A percentile compares a stretch with the other conserved stretches of the same genome.
Conservation (phyloP, 1,284 basidiomycete genomes). For the Meripilus lineatus region DNA sequence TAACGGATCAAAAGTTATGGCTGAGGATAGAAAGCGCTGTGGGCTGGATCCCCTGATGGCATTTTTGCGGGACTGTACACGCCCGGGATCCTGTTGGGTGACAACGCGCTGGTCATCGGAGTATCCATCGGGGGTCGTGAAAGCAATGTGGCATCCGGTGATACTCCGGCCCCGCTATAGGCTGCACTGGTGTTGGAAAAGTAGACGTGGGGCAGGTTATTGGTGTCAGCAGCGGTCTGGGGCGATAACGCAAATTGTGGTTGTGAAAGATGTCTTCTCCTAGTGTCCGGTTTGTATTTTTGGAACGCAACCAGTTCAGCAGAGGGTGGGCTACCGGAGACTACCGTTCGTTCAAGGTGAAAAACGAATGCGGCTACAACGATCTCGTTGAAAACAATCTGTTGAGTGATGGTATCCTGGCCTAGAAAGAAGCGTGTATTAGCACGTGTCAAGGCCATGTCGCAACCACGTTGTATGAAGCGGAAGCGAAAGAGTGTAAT, state of each 20-base stretch:
- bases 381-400: conserved; percentile 59
- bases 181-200: too few species aligned
- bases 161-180: too few species aligned
- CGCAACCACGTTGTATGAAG: conserved; percentile 9
- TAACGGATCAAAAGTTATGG: too few species aligned
- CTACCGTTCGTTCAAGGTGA: conserved; percentile 51
- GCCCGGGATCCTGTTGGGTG: too few species aligned
- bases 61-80: too few species aligned
- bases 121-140: too few species aligned
- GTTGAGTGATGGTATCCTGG: conserved; percentile 55
- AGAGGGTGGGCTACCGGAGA: conserved; percentile 44
- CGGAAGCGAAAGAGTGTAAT: conserved; percentile 10
- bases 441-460: conserved; percentile 13
- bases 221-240: too few species aligned
- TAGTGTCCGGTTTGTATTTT: conserved; percentile 31
- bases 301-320: conserved; percentile 54
- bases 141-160: too few species aligned
- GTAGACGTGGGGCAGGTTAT: too few species aligned
- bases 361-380: conserved; percentile 60
- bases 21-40: too few species aligned
- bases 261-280: conserved; percentile 17
- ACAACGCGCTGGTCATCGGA: neutral
- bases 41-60: too few species aligned
- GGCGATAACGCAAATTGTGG: conserved; percentile 2
- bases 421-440: conserved; percentile 29